These are phyloP conservation scores for Leccinum angustisporum DNA, from an alignment of 1,284 basidiomycete genomes.

Conservation along the genomic window DNA sequence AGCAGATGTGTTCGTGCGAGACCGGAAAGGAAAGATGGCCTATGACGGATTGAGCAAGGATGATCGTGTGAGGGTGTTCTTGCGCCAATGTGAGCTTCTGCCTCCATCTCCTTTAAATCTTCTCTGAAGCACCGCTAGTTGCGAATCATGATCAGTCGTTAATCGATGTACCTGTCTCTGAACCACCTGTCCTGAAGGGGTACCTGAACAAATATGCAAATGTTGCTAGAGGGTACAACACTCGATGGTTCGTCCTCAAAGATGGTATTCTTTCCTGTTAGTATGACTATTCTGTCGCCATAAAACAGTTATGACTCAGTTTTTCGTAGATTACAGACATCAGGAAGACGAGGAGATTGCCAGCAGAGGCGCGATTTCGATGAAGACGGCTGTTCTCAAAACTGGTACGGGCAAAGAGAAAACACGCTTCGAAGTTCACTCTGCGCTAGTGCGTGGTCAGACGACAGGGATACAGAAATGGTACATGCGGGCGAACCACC, in stretches of 20 bases:
- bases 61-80: slow-evolving; percentile 80
- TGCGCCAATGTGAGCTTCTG: slow-evolving; percentile 72
- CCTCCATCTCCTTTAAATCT: background rate
- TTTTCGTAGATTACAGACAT: slow-evolving; percentile 77
- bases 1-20: slow-evolving; percentile 88
- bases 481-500: slow-evolving; percentile 90
- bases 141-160: slow-evolving; percentile 77
- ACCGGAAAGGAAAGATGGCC: slow-evolving; percentile 75
- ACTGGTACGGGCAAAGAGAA: slow-evolving; percentile 45
- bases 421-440: slow-evolving; percentile 83
- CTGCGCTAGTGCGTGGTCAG: slow-evolving; percentile 50
- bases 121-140: slow-evolving; percentile 44
- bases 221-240: slow-evolving; percentile 87
- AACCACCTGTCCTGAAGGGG: slow-evolving; percentile 72
- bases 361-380: slow-evolving; percentile 85
- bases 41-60: slow-evolving; percentile 73
- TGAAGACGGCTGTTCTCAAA: slow-evolving; percentile 77
- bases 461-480: slow-evolving; percentile 64
- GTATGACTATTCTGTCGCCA: slow-evolving; percentile 29
- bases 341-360: slow-evolving; percentile 91
- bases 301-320: slow-evolving; percentile 5
- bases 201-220: slow-evolving; percentile 91
- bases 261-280: slow-evolving; percentile 82
- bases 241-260: slow-evolving; percentile 93
- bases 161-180: slow-evolving; percentile 47